Evolutionary conservation across 2,329 filamentous ascomycete genomes (phyloP).

Genomic region (Geosmithia flava): DNA sequence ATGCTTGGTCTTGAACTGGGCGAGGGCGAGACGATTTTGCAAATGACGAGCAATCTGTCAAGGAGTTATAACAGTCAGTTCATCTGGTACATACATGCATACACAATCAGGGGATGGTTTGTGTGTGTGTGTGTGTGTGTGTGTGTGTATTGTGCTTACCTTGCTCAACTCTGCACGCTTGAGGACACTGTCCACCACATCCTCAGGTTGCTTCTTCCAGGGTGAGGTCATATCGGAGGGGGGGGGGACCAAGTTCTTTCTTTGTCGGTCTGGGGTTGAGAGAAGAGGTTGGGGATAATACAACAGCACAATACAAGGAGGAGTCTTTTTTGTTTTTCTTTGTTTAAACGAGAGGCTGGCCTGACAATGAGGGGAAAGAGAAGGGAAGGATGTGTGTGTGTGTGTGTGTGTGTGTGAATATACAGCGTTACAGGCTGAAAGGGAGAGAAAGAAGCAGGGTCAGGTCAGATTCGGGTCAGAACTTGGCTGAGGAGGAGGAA

Average conservation of each 20-base stretch:
- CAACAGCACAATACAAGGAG: too few relatives aligned
- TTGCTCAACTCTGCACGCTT: constrained; percentile 66
- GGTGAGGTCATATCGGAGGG: constrained; percentile 41
- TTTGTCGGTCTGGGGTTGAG: too few relatives aligned
- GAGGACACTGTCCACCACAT: constrained; percentile 55
- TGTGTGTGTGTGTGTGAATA: too few relatives aligned
- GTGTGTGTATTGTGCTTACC: constrained; percentile 30
- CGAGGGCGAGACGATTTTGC: constrained; percentile 86
- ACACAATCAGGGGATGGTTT: not conserved
- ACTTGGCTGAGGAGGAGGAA: not conserved
- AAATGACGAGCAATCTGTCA: constrained; percentile 79
- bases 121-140: not conserved
- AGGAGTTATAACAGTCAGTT: constrained; percentile 2
- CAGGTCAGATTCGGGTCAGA: too few relatives aligned
- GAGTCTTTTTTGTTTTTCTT: not conserved
- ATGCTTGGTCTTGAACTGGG: constrained; percentile 94
- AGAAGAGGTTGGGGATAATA: not conserved
- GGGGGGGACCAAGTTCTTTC: not conserved
- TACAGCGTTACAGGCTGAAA: not conserved
- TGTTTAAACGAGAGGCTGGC: not conserved
- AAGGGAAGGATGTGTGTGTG: too few relatives aligned
- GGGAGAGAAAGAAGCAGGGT: not conserved
- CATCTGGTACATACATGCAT: constrained; percentile 1
- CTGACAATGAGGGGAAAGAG: not conserved
- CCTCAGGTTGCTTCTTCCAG: constrained; percentile 51